Evolutionary conservation across 2,329 filamentous ascomycete genomes (phyloP).

Genomic region (Magnaporthiopsis incrustans): DNA sequence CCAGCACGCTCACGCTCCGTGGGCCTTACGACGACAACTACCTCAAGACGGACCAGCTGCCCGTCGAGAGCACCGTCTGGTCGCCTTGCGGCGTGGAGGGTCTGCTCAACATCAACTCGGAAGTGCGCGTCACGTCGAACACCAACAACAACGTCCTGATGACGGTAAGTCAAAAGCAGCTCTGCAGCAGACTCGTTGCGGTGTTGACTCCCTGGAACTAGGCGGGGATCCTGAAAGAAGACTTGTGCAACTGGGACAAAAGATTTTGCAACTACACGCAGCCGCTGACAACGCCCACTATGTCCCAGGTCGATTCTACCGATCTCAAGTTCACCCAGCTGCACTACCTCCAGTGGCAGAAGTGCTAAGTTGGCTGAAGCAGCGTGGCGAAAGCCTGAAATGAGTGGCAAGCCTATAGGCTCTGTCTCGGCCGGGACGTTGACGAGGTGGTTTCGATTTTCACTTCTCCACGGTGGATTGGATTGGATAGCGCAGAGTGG

Average conservation of each 20-base stretch:
- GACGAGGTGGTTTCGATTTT: background rate
- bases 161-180: constrained; percentile 16
- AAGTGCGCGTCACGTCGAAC: constrained; percentile 28
- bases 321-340: constrained; percentile 22
- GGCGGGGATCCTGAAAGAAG: background rate
- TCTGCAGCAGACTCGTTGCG: background rate
- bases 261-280: background rate
- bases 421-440: background rate
- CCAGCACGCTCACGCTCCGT: constrained; percentile 29
- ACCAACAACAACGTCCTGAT: constrained; percentile 15
- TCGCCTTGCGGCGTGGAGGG: constrained; percentile 41
- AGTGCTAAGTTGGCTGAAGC: background rate
- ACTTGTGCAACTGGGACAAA: background rate
- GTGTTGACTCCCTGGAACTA: constrained; percentile 1
- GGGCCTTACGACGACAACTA: constrained; percentile 35
- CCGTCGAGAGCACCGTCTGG: constrained; percentile 39
- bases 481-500: background rate
- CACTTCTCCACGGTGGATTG: too few relatives aligned
- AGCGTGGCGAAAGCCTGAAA: background rate
- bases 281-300: background rate
- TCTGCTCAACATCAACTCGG: constrained; percentile 46
- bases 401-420: background rate
- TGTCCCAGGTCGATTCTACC: constrained; percentile 20
- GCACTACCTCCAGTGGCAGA: constrained; percentile 21
- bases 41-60: constrained; percentile 34